Evolutionary conservation across 495 filamentous ascomycete genomes (phyloP).

Genomic region (Hypoxylon rickii): DNA sequence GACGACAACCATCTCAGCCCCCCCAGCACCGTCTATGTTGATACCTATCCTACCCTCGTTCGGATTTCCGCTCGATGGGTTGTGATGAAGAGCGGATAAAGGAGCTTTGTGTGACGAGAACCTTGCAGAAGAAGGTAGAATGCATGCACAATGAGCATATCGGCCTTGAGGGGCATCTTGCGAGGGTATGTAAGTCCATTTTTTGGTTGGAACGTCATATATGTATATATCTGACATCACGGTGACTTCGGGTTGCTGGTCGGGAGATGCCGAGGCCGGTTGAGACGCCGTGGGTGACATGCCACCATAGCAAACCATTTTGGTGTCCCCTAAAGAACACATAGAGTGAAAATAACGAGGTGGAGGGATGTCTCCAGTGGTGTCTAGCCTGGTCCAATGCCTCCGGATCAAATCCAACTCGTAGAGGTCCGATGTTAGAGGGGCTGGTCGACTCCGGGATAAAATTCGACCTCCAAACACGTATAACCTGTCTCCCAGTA

Average conservation of each 20-base stretch:
- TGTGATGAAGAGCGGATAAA: slow-evolving; percentile 84
- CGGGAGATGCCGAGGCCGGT: slow-evolving; percentile 55
- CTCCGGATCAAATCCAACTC: slow-evolving; percentile 88
- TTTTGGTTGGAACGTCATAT: slow-evolving; percentile 82
- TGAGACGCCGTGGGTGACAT: slow-evolving; percentile 81
- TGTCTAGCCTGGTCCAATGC: slow-evolving; percentile 90
- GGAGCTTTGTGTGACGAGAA: slow-evolving; percentile 84
- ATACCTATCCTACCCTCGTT: slow-evolving; percentile 87
- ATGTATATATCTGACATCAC: slow-evolving; percentile 99
- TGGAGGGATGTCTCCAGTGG: slow-evolving; percentile 80
- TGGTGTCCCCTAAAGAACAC: slow-evolving; percentile 89
- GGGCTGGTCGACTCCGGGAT: slow-evolving; percentile 74
- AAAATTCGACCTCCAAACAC: slow-evolving; percentile 92
- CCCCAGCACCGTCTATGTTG: slow-evolving; percentile 84
- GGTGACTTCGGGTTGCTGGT: slow-evolving; percentile 83
- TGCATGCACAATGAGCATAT: slow-evolving; percentile 95
- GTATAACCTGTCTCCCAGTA: slow-evolving; percentile 91
- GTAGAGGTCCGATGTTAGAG: slow-evolving; percentile 85
- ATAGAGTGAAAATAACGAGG: slow-evolving; percentile 97
- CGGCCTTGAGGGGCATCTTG: slow-evolving; percentile 86
- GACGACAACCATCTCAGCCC: slow-evolving; percentile 96
- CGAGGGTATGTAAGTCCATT: slow-evolving; percentile 83
- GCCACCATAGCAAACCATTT: slow-evolving; percentile 95
- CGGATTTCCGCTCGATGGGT: slow-evolving; percentile 75
- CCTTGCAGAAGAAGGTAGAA: slow-evolving; percentile 82